Evolutionary conservation across 257 asterid genomes (phyloP).

Genomic region (Ilex asprella): DNA sequence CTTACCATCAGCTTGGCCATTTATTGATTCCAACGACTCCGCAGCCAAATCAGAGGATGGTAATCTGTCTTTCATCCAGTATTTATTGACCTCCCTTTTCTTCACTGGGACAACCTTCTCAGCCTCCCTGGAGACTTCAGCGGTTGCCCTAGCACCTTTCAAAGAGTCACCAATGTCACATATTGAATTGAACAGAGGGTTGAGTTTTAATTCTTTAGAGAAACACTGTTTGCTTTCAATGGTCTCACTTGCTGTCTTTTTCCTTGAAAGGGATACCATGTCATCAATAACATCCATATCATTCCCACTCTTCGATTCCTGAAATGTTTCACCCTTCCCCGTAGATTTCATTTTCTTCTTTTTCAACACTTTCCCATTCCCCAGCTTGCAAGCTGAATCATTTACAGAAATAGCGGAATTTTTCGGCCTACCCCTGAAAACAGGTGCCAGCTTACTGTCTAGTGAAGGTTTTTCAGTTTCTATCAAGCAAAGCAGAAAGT

Average conservation of each 20-base stretch:
- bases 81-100: slow-evolving; percentile 34
- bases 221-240: slow-evolving; percentile 26
- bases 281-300: slow-evolving; percentile 24
- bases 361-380: slow-evolving; percentile 23
- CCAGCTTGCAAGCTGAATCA: slow-evolving; percentile 27
- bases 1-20: slow-evolving; percentile 28
- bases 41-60: slow-evolving; percentile 21
- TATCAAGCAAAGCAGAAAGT: slow-evolving; percentile 42
- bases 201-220: slow-evolving; percentile 23
- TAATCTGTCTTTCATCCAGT: slow-evolving; percentile 26
- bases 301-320: slow-evolving; percentile 32
- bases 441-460: slow-evolving; percentile 27
- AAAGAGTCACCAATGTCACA: slow-evolving; percentile 17
- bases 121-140: slow-evolving; percentile 15
- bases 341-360: slow-evolving; percentile 36
- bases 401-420: slow-evolving; percentile 24
- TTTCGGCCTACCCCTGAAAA: slow-evolving; percentile 24
- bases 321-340: slow-evolving; percentile 26
- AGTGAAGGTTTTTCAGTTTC: slow-evolving; percentile 28
- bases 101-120: slow-evolving; percentile 30
- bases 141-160: slow-evolving; percentile 16
- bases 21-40: slow-evolving; percentile 21
- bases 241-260: slow-evolving; percentile 29
- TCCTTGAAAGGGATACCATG: slow-evolving; percentile 18
- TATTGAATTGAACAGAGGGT: slow-evolving; percentile 24